Conservation (phyloP, 2,329 filamentous ascomycete genomes). For the Aureobasidium sp. region DNA sequence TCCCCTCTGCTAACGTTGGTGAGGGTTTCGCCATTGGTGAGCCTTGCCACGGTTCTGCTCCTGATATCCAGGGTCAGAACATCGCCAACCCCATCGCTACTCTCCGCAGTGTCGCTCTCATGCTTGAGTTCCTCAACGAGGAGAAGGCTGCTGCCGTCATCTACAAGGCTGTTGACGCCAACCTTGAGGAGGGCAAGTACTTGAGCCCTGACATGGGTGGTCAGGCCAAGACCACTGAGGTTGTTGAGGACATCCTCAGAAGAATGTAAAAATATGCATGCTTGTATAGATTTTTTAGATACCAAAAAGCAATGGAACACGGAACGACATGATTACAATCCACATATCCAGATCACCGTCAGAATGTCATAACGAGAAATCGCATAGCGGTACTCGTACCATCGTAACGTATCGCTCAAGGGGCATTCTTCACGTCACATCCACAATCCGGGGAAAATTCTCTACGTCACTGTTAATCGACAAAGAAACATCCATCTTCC, state of each 20-base stretch:
- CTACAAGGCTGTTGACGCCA: constrained; percentile 84
- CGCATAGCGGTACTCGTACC: background rate
- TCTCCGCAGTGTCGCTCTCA: constrained; percentile 78
- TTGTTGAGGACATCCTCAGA: constrained; percentile 77
- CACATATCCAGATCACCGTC: background rate
- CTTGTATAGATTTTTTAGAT: constrained; percentile 11
- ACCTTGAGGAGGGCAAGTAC: constrained; percentile 72
- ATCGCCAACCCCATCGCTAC: constrained; percentile 98
- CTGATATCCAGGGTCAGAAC: constrained; percentile 85
- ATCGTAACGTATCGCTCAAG: background rate
- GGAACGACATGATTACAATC: background rate
- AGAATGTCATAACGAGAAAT: background rate
- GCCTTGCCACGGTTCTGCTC: constrained; percentile 93
- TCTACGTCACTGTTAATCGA: background rate
- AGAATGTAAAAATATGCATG: constrained; percentile 50
- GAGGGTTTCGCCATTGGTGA: constrained; percentile 93
- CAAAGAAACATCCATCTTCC: background rate
- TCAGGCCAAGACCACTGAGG: constrained; percentile 73
- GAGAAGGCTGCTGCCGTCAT: constrained; percentile 80
- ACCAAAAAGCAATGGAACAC: constrained; percentile 8
- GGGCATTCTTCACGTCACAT: background rate
- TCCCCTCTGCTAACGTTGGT: constrained; percentile 91
- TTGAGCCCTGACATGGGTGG: constrained; percentile 88
- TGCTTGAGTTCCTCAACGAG: constrained; percentile 93
- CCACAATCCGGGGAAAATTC: background rate